Percentiles rank a stretch among this genome's conserved stretches.
These are phyloP conservation scores for Aspergillus carlsbadensis DNA, from an alignment of 495 filamentous ascomycete species.

Conservation along the genomic window DNA sequence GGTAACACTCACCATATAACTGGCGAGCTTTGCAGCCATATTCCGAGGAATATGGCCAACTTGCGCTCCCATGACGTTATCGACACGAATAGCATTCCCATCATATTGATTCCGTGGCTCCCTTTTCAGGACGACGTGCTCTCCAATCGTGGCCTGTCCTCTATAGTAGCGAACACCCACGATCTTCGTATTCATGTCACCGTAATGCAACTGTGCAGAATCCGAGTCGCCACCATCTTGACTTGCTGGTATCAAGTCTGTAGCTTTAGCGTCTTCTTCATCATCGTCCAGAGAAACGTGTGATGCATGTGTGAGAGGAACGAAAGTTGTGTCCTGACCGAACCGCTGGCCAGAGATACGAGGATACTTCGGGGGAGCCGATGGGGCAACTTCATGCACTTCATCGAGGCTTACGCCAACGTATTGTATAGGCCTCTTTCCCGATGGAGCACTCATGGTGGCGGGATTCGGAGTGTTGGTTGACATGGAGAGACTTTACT, in stretches of 20 bases:
- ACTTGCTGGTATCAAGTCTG: slow-evolving; percentile 28
- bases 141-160: slow-evolving; percentile 67
- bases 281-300: slow-evolving; percentile 32
- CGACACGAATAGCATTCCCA: slow-evolving; percentile 72
- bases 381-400: not conserved
- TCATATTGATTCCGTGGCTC: slow-evolving; percentile 76
- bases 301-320: slow-evolving; percentile 34
- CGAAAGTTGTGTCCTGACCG: slow-evolving; percentile 34
- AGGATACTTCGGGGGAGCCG: slow-evolving; percentile 5
- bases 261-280: slow-evolving; percentile 42
- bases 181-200: slow-evolving; percentile 58
- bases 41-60: slow-evolving; percentile 75
- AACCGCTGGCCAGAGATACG: slow-evolving; percentile 30
- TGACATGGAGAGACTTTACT: not conserved
- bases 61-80: slow-evolving; percentile 75
- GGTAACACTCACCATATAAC: slow-evolving; percentile 57
- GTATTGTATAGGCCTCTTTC: slow-evolving; percentile 13
- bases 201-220: slow-evolving; percentile 50
- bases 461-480: not conserved
- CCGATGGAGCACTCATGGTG: slow-evolving; percentile 8
- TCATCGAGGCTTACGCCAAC: slow-evolving; percentile 14
- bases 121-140: slow-evolving; percentile 65
- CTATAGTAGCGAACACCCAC: slow-evolving; percentile 80
- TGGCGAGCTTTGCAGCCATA: slow-evolving; percentile 68
- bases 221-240: slow-evolving; percentile 44